Evolutionary conservation across 805 yeast genomes (phyloP), one percentile per base, ranked within the genome.

Genomic region (Kluyveromyces dobzhanskii): DNA sequence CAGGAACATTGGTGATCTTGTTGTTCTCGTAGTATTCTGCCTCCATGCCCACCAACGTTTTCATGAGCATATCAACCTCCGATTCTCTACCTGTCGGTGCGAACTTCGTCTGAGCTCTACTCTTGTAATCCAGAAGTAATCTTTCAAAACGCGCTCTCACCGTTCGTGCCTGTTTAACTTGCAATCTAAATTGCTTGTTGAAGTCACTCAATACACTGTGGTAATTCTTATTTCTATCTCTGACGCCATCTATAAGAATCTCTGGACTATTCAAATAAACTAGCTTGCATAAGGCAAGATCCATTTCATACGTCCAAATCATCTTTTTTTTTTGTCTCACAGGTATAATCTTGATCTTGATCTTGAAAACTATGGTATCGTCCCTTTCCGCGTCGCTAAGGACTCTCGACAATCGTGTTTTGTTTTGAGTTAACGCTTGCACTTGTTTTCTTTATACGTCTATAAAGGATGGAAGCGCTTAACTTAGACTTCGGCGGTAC

Each of bases 251-350:
- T 9, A 34, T 26, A 10, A 34, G 37, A 14, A 34, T 34, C 30
- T 34, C 37, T 11, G 37, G 37, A 12, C 37, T 24, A 17, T 34
- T 34, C 18, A 34, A 24, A 26, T 34, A 34, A 34, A 34, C 37
- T 12, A 34, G 37, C 29, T 34, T 34, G 29, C 37, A 24, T 8
- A 34, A 13, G 12, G 37, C 29, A 9, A 34, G 37, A 17, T 34
- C 37, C 37, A 34, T 34, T 4, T 34, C 37, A 9, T 34, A 34
- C 6, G 37, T 34, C 37, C 37, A 34, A 17, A 34, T 34, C 37
- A 34, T 34, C 9, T 21, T 9, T n/a, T n/a, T n/a, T n/a, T n/a
- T n/a, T n/a, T n/a, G n/a, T n/a, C n/a, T n/a, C n/a, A n/a, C n/a
- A n/a, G n/a, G n/a, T n/a, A n/a, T n/a, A n/a, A n/a, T n/a, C n/a